phyloP scores from a whole-genome alignment of 495 filamentous ascomycete species.

The Aspergillus affinis region DNA sequence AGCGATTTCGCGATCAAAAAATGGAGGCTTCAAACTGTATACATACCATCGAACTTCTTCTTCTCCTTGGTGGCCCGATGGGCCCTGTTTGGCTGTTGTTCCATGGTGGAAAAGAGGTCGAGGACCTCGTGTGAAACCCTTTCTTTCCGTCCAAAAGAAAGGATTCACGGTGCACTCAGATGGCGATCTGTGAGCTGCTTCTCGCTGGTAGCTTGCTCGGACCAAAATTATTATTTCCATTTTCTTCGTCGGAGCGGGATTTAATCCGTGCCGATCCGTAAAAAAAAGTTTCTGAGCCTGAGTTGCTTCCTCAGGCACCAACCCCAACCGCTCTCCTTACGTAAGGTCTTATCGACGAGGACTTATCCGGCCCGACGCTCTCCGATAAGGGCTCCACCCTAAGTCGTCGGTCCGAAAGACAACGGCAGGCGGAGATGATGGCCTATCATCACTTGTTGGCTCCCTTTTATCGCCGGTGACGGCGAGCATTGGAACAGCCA shows the following conservation, averaged over 20 bases:
- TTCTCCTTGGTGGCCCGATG: slow-evolving; percentile 90
- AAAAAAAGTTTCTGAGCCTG: slow-evolving; percentile 22
- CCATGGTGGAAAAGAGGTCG: slow-evolving; percentile 56
- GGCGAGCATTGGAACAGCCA: background rate
- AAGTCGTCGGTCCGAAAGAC: background rate
- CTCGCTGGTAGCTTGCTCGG: slow-evolving; percentile 18
- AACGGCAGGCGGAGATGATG: background rate
- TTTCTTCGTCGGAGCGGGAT: slow-evolving; percentile 30
- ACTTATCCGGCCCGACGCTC: background rate
- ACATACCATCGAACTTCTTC: slow-evolving; percentile 67
- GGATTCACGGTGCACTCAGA: slow-evolving; percentile 17
- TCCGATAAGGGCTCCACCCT: background rate
- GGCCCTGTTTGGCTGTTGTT: slow-evolving; percentile 79
- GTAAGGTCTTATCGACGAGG: background rate
- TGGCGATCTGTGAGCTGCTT: slow-evolving; percentile 14
- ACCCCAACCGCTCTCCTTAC: slow-evolving; percentile 10
- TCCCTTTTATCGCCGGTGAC: background rate
- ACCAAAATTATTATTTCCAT: slow-evolving; percentile 40
- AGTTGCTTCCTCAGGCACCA: slow-evolving; percentile 17
- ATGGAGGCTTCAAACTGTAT: slow-evolving; percentile 4
- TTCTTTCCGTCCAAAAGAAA: slow-evolving; percentile 17
- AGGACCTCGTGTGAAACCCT: slow-evolving; percentile 29
- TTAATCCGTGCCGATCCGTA: slow-evolving; percentile 21
- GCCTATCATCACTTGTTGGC: background rate
- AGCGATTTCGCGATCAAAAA: background rate